Evolutionary conservation across 345 rosid species (phyloP).

Genomic region (Murraya koenigii): DNA sequence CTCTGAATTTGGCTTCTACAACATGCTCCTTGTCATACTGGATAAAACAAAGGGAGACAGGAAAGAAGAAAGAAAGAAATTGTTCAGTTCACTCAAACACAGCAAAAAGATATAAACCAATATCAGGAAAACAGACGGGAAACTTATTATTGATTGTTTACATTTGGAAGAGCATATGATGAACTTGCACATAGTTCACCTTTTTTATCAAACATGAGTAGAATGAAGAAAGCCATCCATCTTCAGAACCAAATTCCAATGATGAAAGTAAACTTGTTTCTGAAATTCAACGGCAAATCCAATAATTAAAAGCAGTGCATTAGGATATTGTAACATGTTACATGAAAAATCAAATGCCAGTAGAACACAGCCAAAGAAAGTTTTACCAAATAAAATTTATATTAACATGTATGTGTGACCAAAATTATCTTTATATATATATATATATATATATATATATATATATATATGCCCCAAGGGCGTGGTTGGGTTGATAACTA

Average conservation of each 20-base stretch:
- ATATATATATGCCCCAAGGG: no score
- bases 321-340: not conserved
- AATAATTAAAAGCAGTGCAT: slow-evolving; percentile 2
- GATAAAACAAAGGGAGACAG: not conserved
- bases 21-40: slow-evolving; percentile 82
- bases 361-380: not conserved
- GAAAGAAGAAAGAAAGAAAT: slow-evolving; percentile 11
- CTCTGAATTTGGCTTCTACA: slow-evolving; percentile 80
- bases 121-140: slow-evolving; percentile 3
- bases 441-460: no score
- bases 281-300: slow-evolving; percentile 27
- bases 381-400: not conserved
- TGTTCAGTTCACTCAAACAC: slow-evolving; percentile 17
- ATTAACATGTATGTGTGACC: not conserved
- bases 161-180: not conserved
- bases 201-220: slow-evolving; percentile 92
- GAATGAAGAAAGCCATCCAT: slow-evolving; percentile 90
- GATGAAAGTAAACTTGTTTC: slow-evolving; percentile 76
- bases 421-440: not conserved
- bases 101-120: not conserved
- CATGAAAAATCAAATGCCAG: not conserved
- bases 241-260: slow-evolving; percentile 80
- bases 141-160: not conserved
- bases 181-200: slow-evolving; percentile 32
- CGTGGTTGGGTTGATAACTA: no score